Evolutionary conservation across 1,284 basidiomycete species (phyloP).

Genomic region (Malassezia caprae): DNA sequence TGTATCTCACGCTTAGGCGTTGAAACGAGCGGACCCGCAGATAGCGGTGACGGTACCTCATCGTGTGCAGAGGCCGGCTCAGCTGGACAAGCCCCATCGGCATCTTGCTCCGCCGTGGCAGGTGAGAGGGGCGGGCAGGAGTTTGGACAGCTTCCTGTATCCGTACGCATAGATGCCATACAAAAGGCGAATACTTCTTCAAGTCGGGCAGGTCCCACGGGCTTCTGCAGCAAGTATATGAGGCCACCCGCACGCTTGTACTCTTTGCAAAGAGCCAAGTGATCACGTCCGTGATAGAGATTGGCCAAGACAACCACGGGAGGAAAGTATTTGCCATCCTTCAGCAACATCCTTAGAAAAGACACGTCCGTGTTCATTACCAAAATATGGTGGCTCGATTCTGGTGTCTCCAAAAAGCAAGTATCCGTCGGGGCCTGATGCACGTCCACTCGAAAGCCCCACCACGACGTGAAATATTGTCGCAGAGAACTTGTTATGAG

Average conservation of each 20-base stretch:
- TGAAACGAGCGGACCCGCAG: not conserved
- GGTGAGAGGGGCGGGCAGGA: not conserved
- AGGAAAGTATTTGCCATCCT: conserved; percentile 36
- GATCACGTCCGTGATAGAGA: conserved; percentile 58
- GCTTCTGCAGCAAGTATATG: conserved; percentile 76
- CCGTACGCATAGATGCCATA: conserved; percentile 55
- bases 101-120: not conserved
- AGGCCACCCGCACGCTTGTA: conserved; percentile 75
- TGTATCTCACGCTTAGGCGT: not conserved
- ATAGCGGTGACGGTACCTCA: not conserved
- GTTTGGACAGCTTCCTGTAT: not conserved
- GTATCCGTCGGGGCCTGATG: not conserved
- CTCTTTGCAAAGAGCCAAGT: conserved; percentile 57
- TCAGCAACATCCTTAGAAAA: conserved; percentile 49
- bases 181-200: conserved; percentile 62
- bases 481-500: not conserved
- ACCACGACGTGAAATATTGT: conserved; percentile 62
- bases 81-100: too few relatives aligned
- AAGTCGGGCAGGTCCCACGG: conserved; percentile 70
- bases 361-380: conserved; percentile 70
- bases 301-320: conserved; percentile 68
- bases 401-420: not conserved
- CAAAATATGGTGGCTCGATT: conserved; percentile 59
- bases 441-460: conserved; percentile 57
- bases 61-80: too few relatives aligned